Evolutionary conservation across 1,284 basidiomycete genomes (phyloP).

Genomic region (Pisolithus thermaeus): DNA sequence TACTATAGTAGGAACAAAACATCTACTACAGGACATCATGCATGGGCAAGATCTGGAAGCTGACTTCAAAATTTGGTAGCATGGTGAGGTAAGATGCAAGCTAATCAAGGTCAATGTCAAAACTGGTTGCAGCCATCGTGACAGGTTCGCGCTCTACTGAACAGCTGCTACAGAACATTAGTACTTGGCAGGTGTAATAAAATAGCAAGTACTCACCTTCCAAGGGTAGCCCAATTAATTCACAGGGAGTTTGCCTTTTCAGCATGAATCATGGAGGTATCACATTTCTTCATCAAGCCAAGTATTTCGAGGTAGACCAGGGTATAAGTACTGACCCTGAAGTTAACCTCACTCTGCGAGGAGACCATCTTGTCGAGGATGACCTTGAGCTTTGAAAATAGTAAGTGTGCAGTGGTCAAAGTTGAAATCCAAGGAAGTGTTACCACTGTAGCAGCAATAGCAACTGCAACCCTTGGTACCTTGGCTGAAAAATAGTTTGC

Average conservation of each 20-base stretch:
- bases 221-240: background rate
- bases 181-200: no score
- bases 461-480: background rate
- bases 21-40: no score
- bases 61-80: no score
- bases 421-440: background rate
- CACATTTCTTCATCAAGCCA: background rate
- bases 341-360: background rate
- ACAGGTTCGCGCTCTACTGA: no score
- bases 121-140: no score
- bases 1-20: no score
- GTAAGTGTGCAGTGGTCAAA: background rate
- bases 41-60: no score
- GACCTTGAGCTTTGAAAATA: background rate
- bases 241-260: background rate
- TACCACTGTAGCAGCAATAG: background rate
- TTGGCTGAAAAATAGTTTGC: background rate
- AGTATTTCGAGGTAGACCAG: background rate
- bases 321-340: background rate
- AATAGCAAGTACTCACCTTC: background rate
- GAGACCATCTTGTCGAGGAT: background rate
- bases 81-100: background rate
- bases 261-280: background rate
- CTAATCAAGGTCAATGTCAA: background rate
- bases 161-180: no score